Percentiles rank a stretch among this genome's conserved stretches.
Conservation (phyloP, 2,329 filamentous ascomycete genomes). For the Alternaria gaisen region DNA sequence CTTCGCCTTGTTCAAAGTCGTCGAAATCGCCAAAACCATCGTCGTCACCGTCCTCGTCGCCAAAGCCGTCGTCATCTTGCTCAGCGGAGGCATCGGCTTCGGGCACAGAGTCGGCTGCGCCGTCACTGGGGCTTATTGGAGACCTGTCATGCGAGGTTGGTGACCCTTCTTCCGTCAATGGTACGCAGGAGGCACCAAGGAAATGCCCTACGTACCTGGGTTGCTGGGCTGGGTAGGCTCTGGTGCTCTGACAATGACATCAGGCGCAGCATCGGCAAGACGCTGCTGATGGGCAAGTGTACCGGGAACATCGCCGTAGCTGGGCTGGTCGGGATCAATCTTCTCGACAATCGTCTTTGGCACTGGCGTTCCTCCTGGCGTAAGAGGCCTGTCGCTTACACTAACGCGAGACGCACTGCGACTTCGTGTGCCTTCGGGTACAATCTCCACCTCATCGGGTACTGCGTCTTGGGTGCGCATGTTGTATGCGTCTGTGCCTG, state of each 20-base stretch:
- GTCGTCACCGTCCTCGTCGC: constrained; percentile 62
- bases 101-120: constrained; percentile 15
- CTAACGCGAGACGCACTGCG: constrained; percentile 53
- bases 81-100: constrained; percentile 19
- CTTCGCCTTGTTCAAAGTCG: constrained; percentile 65
- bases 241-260: constrained; percentile 62
- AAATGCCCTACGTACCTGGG: constrained; percentile 65
- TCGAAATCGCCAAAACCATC: constrained; percentile 66
- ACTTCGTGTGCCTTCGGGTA: constrained; percentile 54
- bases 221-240: constrained; percentile 54
- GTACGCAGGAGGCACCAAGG: constrained; percentile 58
- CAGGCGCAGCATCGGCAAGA: constrained; percentile 67
- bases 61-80: constrained; percentile 21
- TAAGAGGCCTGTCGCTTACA: constrained; percentile 57
- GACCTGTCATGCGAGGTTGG: constrained; percentile 64
- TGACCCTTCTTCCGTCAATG: constrained; percentile 70
- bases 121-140: constrained; percentile 53
- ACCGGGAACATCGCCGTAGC: constrained; percentile 69
- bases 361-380: constrained; percentile 62
- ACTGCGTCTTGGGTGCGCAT: constrained; percentile 67
- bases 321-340: constrained; percentile 64
- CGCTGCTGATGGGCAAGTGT: constrained; percentile 66
- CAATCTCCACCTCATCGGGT: constrained; percentile 69
- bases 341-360: constrained; percentile 70
- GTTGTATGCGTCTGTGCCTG: constrained; percentile 68